Base-by-base conservation (phyloP, 2,329 filamentous ascomycete genomes). In the Venturia nashicola region DNA sequence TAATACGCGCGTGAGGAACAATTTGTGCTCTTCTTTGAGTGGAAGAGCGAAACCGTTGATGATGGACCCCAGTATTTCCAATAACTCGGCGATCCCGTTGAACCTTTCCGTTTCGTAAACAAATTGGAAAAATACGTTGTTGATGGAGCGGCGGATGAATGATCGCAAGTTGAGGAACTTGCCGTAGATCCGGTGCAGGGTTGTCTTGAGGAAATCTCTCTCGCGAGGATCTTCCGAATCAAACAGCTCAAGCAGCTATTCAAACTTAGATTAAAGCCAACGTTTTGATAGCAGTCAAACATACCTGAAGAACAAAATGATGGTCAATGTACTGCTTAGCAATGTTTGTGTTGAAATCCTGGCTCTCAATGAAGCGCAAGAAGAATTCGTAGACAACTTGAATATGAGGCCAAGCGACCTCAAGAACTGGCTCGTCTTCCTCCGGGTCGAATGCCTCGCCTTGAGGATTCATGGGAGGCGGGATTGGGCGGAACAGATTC, bases 361-460 rank as follows among this genome's bases (percentile, higher is more conserved):
- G 94, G 76, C 94, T 97, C 76, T 99, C 94, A 70, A 99, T 99
- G 77, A 99, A 99, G 66, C 94, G 85, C 67, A 99, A 81, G 81
- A 99, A 99, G 81, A 99, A 99, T 76, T 99, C 94, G 77, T 99
- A 99, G 48, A 99, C 94, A 64, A 99, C 94, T 77, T 99, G 94
- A 66, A 99, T 99, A 75, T 99, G 94, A 8, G 94, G 94, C 94
- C 94, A 99, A 5, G 94, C 94, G 43, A 99, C 94, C 79, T 99
- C 94, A 65, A 99, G 82, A 42, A 99, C 94, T 0, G 94, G 94
- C 74, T 99, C 94, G 70, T 99, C 94, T 79, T 99, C 94, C 76
- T 99, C 94, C 0, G 94, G 94, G 73, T 99, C 94, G 72, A 97
- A 99, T 0, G 94, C 94, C 75, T 99, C 94, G 66, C 94, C 94